Base-by-base conservation (phyloP, 2,329 filamentous ascomycete genomes). In the Beauveria asiatica region DNA sequence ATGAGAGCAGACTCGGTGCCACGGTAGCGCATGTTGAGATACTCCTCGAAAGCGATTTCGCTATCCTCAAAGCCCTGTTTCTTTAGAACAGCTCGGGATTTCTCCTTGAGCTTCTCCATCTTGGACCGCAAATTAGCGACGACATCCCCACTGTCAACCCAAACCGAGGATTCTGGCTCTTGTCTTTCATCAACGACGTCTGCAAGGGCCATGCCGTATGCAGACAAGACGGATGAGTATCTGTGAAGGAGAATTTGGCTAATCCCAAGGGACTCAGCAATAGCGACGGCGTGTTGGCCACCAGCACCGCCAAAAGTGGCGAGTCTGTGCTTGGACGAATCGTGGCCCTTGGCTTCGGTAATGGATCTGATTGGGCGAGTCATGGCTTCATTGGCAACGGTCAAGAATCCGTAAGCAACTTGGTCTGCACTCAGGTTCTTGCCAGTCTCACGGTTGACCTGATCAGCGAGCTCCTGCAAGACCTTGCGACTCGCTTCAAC, bases 181-280 rank as follows among this genome's bases (percentile, higher is more conserved):
- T 97, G 92, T 33, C 88, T 82, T 74, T 97, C 92, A 64, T 96
- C 90, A 0, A 97, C 92, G 0, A 96, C 92, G 68, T 97, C 92
- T 11, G 92, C 92, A 5, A 97, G 76, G 0, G 92, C 91, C 89
- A 96, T 96, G 9, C 92, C 92, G 65, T 96, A 96, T 0, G 92
- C 92, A 1, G 91, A 96, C 0, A 96, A 79, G 0, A 96, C 89
- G 0, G 90, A 95, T 0, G 91, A 95, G 71, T 96, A 95, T 57
- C 88, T 80, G 71, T 96, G 92, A 2, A 96, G 81, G 10, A 97
- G 79, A 39, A 96, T 94, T 70, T 95, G 91, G 25, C 82, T 84
- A 64, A 96, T 92, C 0, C 91, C 91, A 1, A 97, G 77, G 3
- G 89, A 89, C 67, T 91, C 86, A 1, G 90, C 92, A 65, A 96